Percentiles rank a stretch among this genome's conserved stretches.
phyloP scores from a whole-genome alignment of 2,329 filamentous ascomycete genomes.

The Anthostomella pinea region DNA sequence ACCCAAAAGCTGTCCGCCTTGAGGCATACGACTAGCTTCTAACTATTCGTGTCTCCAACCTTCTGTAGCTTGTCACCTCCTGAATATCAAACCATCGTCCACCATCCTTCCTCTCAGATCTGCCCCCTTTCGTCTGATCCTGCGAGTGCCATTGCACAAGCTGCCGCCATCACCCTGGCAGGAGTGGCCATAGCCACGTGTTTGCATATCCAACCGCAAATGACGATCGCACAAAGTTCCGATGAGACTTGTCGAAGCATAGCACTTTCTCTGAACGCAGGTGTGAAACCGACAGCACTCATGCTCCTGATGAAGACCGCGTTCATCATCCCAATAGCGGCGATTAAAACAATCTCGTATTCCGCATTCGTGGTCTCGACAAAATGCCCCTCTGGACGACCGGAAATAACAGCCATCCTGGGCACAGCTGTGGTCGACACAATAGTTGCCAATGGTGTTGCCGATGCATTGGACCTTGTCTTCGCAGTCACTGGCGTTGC shows the following conservation, averaged over 20 bases:
- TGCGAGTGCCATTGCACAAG: too few species aligned
- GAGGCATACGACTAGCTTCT: too few species aligned
- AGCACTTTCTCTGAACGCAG: constrained; percentile 6
- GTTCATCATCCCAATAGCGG: constrained; percentile 3
- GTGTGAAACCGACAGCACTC: constrained; percentile 8
- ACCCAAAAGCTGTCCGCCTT: too few species aligned
- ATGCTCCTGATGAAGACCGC: background rate
- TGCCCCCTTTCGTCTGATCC: too few species aligned
- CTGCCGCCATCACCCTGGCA: too few species aligned
- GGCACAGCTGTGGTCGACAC: constrained; percentile 6
- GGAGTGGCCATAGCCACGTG: too few species aligned
- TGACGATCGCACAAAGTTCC: constrained; percentile 4
- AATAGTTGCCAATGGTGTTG: constrained; percentile 4
- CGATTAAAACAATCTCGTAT: constrained; percentile 5
- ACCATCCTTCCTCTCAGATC: too few species aligned
- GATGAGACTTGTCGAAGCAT: background rate
- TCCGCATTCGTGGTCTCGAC: constrained; percentile 4
- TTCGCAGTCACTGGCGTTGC: constrained; percentile 3
- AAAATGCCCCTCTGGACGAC: constrained; percentile 1
- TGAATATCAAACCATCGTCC: too few species aligned
- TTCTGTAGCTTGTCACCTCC: too few species aligned
- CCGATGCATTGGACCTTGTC: background rate
- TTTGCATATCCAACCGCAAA: background rate
- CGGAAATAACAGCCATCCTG: constrained; percentile 2
- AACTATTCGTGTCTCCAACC: too few species aligned